These are phyloP conservation scores for Arthroderma sp. DNA, from an alignment of 2,329 filamentous ascomycete species.

Conservation along the genomic window DNA sequence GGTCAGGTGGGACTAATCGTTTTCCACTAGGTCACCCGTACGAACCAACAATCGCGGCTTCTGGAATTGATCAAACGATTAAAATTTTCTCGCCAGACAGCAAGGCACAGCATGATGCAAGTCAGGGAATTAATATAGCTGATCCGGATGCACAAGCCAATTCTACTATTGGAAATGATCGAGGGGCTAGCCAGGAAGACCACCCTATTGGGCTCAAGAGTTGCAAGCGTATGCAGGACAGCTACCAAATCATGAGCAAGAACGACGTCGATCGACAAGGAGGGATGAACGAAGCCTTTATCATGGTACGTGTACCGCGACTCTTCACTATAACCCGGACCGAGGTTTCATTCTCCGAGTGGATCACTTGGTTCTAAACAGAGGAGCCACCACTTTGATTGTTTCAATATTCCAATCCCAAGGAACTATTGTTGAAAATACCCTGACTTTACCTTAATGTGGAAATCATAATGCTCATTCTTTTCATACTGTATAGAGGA, in stretches of 20 bases:
- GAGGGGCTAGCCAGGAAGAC: constrained; percentile 15
- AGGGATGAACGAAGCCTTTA: constrained; percentile 44
- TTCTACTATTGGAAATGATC: constrained; percentile 16
- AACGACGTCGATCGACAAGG: constrained; percentile 49
- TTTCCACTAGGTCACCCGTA: constrained; percentile 45
- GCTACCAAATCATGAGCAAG: constrained; percentile 48
- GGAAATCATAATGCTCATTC: constrained; percentile 9
- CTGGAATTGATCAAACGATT: constrained; percentile 55
- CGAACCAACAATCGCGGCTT: constrained; percentile 52
- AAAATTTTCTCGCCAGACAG: constrained; percentile 54
- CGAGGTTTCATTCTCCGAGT: constrained; percentile 15
- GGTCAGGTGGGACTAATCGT: background rate
- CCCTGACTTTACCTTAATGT: background rate
- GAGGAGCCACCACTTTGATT: background rate
- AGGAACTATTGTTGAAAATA: background rate
- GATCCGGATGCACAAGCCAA: constrained; percentile 32
- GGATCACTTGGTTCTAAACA: constrained; percentile 12
- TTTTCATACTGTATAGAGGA: constrained; percentile 23
- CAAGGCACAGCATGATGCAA: constrained; percentile 43
- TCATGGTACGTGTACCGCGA: constrained; percentile 36
- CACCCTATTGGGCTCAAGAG: constrained; percentile 38
- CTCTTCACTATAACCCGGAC: constrained; percentile 11
- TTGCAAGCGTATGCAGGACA: constrained; percentile 45
- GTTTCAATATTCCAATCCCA: background rate
- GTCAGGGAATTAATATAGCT: constrained; percentile 44